Evolutionary conservation across 768 basidiomycete species (phyloP).

Genomic region (Termitomyces sp.): DNA sequence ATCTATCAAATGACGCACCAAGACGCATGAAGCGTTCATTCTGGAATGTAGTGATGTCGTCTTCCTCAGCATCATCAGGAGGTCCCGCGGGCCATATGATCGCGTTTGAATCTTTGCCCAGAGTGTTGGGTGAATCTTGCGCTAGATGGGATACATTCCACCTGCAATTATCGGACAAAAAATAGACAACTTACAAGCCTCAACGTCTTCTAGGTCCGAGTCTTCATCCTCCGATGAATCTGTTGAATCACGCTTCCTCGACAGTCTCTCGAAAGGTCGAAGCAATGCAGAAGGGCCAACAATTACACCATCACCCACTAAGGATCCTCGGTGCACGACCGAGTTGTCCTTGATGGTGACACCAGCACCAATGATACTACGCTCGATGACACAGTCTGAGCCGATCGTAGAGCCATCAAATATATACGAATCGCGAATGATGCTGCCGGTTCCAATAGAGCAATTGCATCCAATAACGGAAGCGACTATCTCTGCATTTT

Average conservation of each 20-base stretch:
- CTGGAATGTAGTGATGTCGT: constrained; percentile 53
- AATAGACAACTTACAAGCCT: constrained; percentile 45
- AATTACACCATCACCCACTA: constrained; percentile 78
- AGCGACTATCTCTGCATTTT: constrained; percentile 57
- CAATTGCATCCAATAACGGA: constrained; percentile 81
- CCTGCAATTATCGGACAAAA: background rate
- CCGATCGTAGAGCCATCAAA: constrained; percentile 76
- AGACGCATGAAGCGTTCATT: constrained; percentile 75
- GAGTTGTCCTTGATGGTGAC: constrained; percentile 69
- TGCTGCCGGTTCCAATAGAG: constrained; percentile 62
- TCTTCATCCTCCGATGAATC: constrained; percentile 35
- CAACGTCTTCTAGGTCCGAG: constrained; percentile 65
- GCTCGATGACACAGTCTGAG: constrained; percentile 62
- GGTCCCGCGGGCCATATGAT: constrained; percentile 73
- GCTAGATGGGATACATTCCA: constrained; percentile 26
- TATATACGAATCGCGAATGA: constrained; percentile 74
- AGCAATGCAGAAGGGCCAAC: constrained; percentile 71
- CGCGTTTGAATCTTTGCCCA: constrained; percentile 74
- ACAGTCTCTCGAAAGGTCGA: constrained; percentile 67
- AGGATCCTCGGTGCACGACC: constrained; percentile 64
- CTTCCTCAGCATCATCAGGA: constrained; percentile 58
- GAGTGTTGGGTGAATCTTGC: constrained; percentile 38
- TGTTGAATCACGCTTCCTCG: constrained; percentile 37
- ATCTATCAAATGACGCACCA: constrained; percentile 34
- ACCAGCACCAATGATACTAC: constrained; percentile 76